Conservation (phyloP, 2,329 filamentous ascomycete genomes). For the Sarocladiaceae sp. region DNA sequence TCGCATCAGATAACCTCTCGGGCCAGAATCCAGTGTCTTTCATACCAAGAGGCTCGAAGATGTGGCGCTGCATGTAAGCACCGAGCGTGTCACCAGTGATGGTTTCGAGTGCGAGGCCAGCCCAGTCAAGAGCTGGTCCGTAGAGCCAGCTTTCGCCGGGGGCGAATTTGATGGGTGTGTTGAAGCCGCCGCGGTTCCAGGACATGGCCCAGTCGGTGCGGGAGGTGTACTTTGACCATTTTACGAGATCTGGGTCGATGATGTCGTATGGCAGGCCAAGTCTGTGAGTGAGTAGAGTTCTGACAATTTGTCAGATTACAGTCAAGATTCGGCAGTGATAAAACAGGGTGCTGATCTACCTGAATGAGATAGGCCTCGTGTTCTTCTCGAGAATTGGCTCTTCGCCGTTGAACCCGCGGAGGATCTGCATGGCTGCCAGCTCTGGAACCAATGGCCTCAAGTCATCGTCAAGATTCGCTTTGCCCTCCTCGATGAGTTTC, state of each 20-base stretch:
- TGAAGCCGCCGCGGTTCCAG: slow-evolving; percentile 32
- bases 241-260: slow-evolving; percentile 31
- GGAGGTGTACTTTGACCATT: slow-evolving; percentile 34
- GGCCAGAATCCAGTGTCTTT: slow-evolving; percentile 33
- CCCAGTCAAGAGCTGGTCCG: slow-evolving; percentile 43
- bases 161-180: slow-evolving; percentile 37
- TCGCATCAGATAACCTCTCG: slow-evolving; percentile 20
- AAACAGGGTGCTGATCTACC: slow-evolving; percentile 17
- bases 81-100: slow-evolving; percentile 31
- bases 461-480: slow-evolving; percentile 32
- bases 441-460: slow-evolving; percentile 28
- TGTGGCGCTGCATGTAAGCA: slow-evolving; percentile 30
- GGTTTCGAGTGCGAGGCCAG: slow-evolving; percentile 37
- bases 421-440: slow-evolving; percentile 28
- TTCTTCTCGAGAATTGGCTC: slow-evolving; percentile 34
- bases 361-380: slow-evolving; percentile 31
- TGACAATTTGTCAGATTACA: slow-evolving; percentile 11
- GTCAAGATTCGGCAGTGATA: neutral
- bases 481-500: slow-evolving; percentile 33
- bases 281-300: slow-evolving; percentile 45
- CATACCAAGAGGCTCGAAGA: slow-evolving; percentile 33
- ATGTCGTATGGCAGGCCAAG: slow-evolving; percentile 41
- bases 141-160: slow-evolving; percentile 48
- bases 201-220: slow-evolving; percentile 24
- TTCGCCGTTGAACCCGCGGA: slow-evolving; percentile 30